Evolutionary conservation across 371 early-diverging fungal genomes (phyloP), one percentile per base, ranked within the genome.

Genomic region (Parasitella parasitica): DNA sequence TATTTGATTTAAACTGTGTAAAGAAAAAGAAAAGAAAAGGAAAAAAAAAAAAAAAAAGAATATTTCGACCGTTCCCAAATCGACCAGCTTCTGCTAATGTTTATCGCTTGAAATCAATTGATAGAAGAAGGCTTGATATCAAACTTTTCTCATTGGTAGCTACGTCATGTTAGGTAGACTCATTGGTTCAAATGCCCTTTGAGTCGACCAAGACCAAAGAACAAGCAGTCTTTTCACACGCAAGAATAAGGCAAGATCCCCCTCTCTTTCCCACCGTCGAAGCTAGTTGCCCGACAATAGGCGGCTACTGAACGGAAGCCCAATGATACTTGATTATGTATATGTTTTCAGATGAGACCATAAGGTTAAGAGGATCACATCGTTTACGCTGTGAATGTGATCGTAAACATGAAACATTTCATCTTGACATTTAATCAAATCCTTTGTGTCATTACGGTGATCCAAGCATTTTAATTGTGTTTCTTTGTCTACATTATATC

Each of bases 141-240:
- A 43, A 46, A 46, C 46, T 46, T 46, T 46, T 46, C 46, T 22
- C 22, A 46, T 46, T 46, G 46, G 46, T 46, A 46, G 46, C 46
- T 46, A 46, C 46, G 46, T 46, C 46, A 46, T 46, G 46, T 22
- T 46, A 24, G 13, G 8, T 46, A 12, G 46, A 46, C 20, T 46
- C 46, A 46, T 46, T 46, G 46, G 46, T 18, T 46, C 22, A 24
- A 24, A 46, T 46, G 46, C 24, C 22, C 46, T 46, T 46, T 18
- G 18, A 13, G 6, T 46, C 13, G 46, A 46, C 46, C 24, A 46
- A 46, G 46, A 46, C 24, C 46, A 46, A 46, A 46, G 12, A 24
- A 46, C 22, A 46, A 46, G 20, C 46, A 46, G 46, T 46, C 46
- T 46, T 46, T 46, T 46, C 46, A 24, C 46, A 46, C 46, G 46